Conservation (phyloP, 805 yeast species). For the Hanseniaspora guilliermondii region DNA sequence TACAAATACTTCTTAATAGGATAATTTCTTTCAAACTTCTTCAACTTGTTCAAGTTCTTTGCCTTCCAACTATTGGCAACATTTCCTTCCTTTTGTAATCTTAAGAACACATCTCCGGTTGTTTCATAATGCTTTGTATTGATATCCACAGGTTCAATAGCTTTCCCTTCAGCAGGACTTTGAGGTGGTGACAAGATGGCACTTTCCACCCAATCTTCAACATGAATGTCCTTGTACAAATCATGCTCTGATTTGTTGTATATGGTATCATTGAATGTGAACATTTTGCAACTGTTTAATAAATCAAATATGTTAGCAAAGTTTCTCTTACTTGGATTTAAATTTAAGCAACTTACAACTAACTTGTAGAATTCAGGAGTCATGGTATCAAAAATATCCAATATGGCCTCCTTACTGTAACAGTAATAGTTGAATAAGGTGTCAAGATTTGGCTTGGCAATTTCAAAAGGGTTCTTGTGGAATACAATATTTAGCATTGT, state of each 20-base stretch:
- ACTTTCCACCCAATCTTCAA: background rate
- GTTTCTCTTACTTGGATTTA: constrained; percentile 79
- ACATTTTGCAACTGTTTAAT: constrained; percentile 41
- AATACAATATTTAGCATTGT: constrained; percentile 74
- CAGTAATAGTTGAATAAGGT: constrained; percentile 77
- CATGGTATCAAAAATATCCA: constrained; percentile 85
- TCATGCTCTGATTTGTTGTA: constrained; percentile 36
- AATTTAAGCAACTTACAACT: constrained; percentile 59
- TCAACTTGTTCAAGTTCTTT: constrained; percentile 1
- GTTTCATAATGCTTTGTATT: constrained; percentile 11
- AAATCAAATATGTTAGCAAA: constrained; percentile 49
- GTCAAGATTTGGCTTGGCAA: constrained; percentile 60
- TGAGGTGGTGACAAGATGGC: background rate
- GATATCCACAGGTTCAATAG: constrained; percentile 6
- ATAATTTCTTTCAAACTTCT: background rate
- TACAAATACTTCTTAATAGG: background rate
- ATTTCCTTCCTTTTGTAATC: background rate
- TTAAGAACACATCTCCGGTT: constrained; percentile 10
- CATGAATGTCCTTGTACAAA: constrained; percentile 6
- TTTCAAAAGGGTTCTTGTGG: constrained; percentile 74
- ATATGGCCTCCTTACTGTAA: constrained; percentile 73
- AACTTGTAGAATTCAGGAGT: constrained; percentile 78
- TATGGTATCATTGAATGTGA: constrained; percentile 74
- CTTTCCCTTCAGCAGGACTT: background rate
- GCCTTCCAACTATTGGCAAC: constrained; percentile 7